Percentiles rank a stretch among this genome's conserved stretches.
These are phyloP conservation scores for Teunomyces pallodes DNA, from an alignment of 805 yeast species.

Conservation along the genomic window DNA sequence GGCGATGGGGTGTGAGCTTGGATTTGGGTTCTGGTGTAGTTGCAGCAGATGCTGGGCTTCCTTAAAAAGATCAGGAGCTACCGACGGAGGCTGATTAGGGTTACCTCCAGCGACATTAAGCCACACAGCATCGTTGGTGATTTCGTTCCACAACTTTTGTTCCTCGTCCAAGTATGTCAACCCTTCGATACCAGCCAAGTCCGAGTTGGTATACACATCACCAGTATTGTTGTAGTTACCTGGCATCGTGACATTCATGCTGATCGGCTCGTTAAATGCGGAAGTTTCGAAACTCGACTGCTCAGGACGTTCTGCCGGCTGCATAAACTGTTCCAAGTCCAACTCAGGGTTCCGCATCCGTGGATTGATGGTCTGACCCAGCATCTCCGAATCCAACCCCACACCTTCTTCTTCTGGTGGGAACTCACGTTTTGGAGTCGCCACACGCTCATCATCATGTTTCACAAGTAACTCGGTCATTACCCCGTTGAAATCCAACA, in stretches of 20 bases:
- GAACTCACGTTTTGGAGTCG: neutral
- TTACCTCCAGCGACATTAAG: conserved; percentile 34
- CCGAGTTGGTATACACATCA: conserved; percentile 34
- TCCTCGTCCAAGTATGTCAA: conserved; percentile 41
- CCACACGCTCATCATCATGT: conserved; percentile 49
- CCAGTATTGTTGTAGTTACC: conserved; percentile 11
- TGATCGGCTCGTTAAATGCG: conserved; percentile 17
- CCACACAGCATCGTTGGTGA: conserved; percentile 78
- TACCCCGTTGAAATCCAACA: conserved; percentile 66
- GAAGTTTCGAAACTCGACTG: conserved; percentile 7
- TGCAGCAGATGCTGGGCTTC: neutral
- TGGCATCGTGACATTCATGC: conserved; percentile 12
- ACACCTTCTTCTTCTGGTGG: neutral
- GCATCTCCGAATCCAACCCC: conserved; percentile 1
- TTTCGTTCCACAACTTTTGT: conserved; percentile 69
- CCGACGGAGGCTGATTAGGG: conserved; percentile 18
- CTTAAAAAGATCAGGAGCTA: neutral
- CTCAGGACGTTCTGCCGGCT: neutral
- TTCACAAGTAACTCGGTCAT: conserved; percentile 56
- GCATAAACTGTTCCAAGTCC: conserved; percentile 3
- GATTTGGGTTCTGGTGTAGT: neutral
- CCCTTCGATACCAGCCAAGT: conserved; percentile 43
- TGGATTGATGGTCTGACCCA: neutral
- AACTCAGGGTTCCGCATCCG: neutral
- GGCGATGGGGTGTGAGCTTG: too few species aligned